A percentile compares a stretch with the other conserved stretches of the same genome.
Conservation (phyloP, 2,329 filamentous ascomycete species). For the Epichloe scottii region DNA sequence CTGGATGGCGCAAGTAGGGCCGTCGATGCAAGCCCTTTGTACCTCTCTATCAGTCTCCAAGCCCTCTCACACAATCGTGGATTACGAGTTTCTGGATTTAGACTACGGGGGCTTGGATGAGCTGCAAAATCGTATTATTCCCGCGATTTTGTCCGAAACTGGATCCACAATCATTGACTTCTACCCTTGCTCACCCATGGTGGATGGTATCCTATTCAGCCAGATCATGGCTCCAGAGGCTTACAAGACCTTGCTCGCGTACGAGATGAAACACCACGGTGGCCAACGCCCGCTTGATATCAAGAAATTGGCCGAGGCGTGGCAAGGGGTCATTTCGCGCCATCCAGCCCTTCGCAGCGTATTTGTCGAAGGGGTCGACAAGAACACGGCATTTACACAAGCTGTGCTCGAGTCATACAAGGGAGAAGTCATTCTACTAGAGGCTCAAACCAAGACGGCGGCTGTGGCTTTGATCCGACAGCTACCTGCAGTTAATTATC, state of each 20-base stretch:
- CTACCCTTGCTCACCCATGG: conserved; percentile 26
- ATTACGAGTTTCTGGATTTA: conserved; percentile 6
- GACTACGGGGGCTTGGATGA: conserved; percentile 17
- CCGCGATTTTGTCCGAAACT: conserved; percentile 7
- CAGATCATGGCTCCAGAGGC: conserved; percentile 11
- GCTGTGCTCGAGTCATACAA: conserved; percentile 2
- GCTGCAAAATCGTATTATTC: conserved; percentile 11
- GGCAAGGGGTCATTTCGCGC: conserved; percentile 6
- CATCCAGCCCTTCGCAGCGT: conserved; percentile 7
- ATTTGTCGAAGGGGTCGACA: conserved; percentile 3
- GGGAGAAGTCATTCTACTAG: neutral
- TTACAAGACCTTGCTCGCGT: conserved; percentile 11
- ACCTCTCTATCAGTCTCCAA: neutral
- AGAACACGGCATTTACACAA: conserved; percentile 4
- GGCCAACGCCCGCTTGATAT: neutral
- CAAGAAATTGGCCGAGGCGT: conserved; percentile 6
- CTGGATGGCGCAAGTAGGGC: conserved; percentile 1
- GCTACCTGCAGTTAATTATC: conserved; percentile 1
- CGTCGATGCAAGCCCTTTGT: conserved; percentile 1
- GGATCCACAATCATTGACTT: conserved; percentile 19
- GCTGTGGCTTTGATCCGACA: neutral
- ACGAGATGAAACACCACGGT: conserved; percentile 6
- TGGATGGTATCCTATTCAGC: conserved; percentile 24
- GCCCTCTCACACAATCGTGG: neutral
- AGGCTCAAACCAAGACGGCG: neutral